Conservation (phyloP, 2,329 filamentous ascomycete genomes). For the Teratosphaeria viscida region DNA sequence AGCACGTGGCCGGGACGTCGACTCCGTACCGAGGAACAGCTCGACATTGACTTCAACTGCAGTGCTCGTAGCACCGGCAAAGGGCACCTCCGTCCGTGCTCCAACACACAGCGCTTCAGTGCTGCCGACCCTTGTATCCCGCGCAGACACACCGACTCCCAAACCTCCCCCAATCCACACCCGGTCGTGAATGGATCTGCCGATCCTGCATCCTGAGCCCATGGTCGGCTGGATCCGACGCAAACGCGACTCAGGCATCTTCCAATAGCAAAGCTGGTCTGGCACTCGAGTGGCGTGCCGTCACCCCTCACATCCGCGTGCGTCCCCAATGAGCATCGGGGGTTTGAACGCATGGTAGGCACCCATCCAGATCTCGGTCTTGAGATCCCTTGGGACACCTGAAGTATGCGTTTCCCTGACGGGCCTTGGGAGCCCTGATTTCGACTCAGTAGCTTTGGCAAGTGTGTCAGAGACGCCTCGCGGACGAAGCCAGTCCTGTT, state of each 20-base stretch:
- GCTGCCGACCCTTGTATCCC: slow-evolving; percentile 16
- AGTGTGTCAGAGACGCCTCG: slow-evolving; percentile 40
- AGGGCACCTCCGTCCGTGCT: neutral
- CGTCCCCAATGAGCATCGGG: slow-evolving; percentile 30
- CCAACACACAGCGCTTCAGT: slow-evolving; percentile 17
- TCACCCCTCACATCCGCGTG: slow-evolving; percentile 16
- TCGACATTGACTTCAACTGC: too few species aligned
- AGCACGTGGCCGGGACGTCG: neutral
- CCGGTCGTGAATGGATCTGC: slow-evolving; percentile 12
- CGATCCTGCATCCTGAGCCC: slow-evolving; percentile 17
- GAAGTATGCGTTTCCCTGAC: neutral
- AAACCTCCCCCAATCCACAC: slow-evolving; percentile 13
- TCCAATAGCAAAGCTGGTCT: slow-evolving; percentile 25
- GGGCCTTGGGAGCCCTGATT: neutral
- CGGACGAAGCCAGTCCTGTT: slow-evolving; percentile 18
- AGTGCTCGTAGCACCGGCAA: neutral
- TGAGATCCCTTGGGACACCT: neutral
- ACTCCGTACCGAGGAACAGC: too few species aligned
- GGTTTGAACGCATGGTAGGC: slow-evolving; percentile 33
- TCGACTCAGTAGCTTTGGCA: neutral
- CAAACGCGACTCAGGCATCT: slow-evolving; percentile 27
- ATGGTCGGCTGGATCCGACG: slow-evolving; percentile 22
- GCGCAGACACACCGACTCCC: slow-evolving; percentile 17
- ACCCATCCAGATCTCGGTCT: slow-evolving; percentile 27
- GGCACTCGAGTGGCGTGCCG: slow-evolving; percentile 14